Percentiles rank a stretch among this genome's conserved stretches.
Evolutionary conservation across 495 filamentous ascomycete species (phyloP).

Genomic region (Tuber umbilicatum): DNA sequence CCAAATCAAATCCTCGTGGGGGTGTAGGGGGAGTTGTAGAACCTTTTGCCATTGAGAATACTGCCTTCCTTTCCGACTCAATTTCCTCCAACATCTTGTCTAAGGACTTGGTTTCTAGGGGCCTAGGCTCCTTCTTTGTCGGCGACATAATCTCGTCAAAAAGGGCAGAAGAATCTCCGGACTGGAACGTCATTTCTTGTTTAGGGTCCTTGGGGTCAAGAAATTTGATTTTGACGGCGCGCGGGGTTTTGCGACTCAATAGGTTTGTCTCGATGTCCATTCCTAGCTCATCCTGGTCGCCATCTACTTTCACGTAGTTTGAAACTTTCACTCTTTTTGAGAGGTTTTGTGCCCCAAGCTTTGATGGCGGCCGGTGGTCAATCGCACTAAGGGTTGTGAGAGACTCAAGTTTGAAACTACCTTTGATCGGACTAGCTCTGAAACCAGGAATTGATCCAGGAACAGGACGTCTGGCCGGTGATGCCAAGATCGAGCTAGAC

Average conservation of each 20-base stretch:
- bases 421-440: constrained; percentile 16
- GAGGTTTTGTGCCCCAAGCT: constrained; percentile 17
- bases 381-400: constrained; percentile 5
- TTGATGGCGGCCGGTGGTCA: constrained; percentile 16
- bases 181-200: not conserved
- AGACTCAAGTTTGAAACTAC: not conserved
- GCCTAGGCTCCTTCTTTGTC: not conserved
- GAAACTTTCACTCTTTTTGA: constrained; percentile 20
- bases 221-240: constrained; percentile 9
- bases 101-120: not conserved
- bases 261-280: constrained; percentile 27
- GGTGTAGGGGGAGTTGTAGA: constrained; percentile 14
- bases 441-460: not conserved
- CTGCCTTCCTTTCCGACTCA: not conserved
- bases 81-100: constrained; percentile 2
- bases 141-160: constrained; percentile 5
- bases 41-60: not conserved
- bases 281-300: constrained; percentile 24
- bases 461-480: constrained; percentile 25
- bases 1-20: constrained; percentile 1
- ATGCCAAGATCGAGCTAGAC: constrained; percentile 14
- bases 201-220: not conserved
- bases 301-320: constrained; percentile 12
- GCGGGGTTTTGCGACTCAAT: constrained; percentile 18
- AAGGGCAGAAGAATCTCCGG: not conserved